phyloP scores from a whole-genome alignment of 345 rosid genomes.

The Populus alba region DNA sequence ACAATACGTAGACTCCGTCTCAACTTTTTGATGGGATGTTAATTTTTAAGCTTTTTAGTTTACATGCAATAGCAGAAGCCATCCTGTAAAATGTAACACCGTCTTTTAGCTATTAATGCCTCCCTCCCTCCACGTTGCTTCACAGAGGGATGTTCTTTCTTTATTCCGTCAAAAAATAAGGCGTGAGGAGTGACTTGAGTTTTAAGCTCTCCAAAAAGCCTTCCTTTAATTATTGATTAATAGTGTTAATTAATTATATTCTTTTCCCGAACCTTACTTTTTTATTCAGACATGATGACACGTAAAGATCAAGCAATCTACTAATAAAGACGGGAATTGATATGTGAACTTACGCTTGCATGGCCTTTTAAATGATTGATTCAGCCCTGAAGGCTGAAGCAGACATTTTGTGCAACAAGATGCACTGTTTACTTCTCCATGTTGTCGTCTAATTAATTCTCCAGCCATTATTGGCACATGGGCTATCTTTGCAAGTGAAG shows the following conservation, averaged over 20 bases:
- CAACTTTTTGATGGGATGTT: neutral
- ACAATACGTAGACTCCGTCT: neutral
- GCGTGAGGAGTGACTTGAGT: slow-evolving; percentile 8
- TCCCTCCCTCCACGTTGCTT: neutral
- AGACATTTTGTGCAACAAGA: neutral
- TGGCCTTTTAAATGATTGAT: slow-evolving; percentile 3
- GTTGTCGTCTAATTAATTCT: neutral
- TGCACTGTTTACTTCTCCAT: neutral
- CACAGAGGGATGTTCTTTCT: slow-evolving; percentile 9
- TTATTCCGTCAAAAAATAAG: slow-evolving; percentile 26
- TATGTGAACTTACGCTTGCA: slow-evolving; percentile 2
- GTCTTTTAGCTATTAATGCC: neutral
- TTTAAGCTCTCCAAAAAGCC: slow-evolving; percentile 10
- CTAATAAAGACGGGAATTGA: neutral
- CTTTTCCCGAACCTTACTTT: neutral
- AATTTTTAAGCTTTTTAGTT: neutral
- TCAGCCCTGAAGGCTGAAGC: neutral
- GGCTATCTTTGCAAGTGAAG: neutral
- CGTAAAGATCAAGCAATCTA: slow-evolving; percentile 4
- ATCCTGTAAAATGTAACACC: neutral
- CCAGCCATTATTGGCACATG: slow-evolving; percentile 8
- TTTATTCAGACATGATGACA: neutral
- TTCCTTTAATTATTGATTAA: neutral
- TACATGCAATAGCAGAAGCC: neutral
- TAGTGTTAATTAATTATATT: neutral